These are phyloP conservation scores for Sphenostylis stenocarpa DNA, from an alignment of 306 rosid species.

Conservation along the genomic window DNA sequence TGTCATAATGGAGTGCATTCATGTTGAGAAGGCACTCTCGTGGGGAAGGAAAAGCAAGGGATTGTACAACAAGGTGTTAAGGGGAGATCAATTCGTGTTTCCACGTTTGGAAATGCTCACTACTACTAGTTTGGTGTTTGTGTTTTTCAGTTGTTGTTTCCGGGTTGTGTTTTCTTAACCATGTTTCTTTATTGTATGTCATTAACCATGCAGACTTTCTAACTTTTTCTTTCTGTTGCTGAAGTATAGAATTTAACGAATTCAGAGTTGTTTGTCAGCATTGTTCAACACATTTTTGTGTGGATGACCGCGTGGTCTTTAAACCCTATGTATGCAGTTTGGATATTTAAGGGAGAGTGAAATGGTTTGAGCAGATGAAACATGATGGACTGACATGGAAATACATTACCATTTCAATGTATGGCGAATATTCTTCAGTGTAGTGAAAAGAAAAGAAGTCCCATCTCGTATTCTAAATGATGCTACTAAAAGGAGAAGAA, in stretches of 20 bases:
- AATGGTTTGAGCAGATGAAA: not conserved
- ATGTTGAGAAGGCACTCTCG: not conserved
- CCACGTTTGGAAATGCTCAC: constrained; percentile 38
- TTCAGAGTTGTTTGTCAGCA: constrained; percentile 16
- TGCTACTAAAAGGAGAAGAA: no score
- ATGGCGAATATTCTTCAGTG: not conserved
- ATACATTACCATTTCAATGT: not conserved
- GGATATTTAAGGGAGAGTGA: not conserved
- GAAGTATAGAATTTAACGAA: constrained; percentile 34
- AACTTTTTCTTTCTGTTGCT: constrained; percentile 33
- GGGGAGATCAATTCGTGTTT: constrained; percentile 20
- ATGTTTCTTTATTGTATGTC: constrained; percentile 34
- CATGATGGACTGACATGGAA: not conserved
- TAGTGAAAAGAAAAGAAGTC: no score
- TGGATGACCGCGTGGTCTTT: not conserved
- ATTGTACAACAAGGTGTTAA: constrained; percentile 33
- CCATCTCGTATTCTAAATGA: no score
- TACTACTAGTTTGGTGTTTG: constrained; percentile 35
- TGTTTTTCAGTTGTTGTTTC: constrained; percentile 44
- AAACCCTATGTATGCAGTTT: not conserved
- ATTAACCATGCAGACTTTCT: constrained; percentile 39
- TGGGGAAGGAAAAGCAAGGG: not conserved
- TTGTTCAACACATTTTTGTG: not conserved
- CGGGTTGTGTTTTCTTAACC: constrained; percentile 36
- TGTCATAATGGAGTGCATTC: constrained; percentile 23